phyloP scores from a whole-genome alignment of 2,329 filamentous ascomycete genomes.

The Colletotrichum brevisporum region DNA sequence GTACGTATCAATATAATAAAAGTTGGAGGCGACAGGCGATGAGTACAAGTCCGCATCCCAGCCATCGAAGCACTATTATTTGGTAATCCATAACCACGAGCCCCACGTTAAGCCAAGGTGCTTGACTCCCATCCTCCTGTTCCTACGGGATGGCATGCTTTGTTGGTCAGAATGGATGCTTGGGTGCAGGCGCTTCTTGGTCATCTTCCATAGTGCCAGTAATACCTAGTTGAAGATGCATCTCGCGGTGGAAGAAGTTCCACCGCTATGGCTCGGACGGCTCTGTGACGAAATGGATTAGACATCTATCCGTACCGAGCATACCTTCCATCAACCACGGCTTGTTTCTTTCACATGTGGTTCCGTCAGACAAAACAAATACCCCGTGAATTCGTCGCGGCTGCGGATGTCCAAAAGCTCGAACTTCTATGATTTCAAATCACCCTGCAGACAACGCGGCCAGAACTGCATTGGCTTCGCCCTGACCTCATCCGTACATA shows the following conservation, averaged over 20 bases:
- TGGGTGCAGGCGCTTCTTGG: background rate
- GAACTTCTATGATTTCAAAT: conserved; percentile 25
- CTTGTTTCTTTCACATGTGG: background rate
- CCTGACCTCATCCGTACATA: background rate
- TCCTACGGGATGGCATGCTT: background rate
- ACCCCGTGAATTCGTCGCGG: too few species aligned
- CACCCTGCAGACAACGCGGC: conserved; percentile 13
- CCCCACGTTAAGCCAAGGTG: background rate
- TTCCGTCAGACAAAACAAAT: background rate
- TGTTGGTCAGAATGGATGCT: background rate
- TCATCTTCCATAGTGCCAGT: too few species aligned
- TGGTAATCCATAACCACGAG: background rate
- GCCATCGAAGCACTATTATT: background rate
- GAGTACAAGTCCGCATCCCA: too few species aligned
- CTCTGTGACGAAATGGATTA: too few species aligned
- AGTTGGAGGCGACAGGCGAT: too few species aligned
- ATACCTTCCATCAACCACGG: too few species aligned
- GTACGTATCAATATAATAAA: too few species aligned
- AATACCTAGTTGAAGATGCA: too few species aligned
- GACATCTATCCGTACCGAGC: too few species aligned
- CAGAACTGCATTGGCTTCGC: conserved; percentile 19
- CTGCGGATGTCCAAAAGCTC: background rate
- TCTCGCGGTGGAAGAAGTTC: too few species aligned
- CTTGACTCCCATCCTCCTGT: conserved; percentile 3
- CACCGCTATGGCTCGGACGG: too few species aligned